Evolutionary conservation across 345 rosid genomes (phyloP).

Genomic region (Eucalyptus pumila): DNA sequence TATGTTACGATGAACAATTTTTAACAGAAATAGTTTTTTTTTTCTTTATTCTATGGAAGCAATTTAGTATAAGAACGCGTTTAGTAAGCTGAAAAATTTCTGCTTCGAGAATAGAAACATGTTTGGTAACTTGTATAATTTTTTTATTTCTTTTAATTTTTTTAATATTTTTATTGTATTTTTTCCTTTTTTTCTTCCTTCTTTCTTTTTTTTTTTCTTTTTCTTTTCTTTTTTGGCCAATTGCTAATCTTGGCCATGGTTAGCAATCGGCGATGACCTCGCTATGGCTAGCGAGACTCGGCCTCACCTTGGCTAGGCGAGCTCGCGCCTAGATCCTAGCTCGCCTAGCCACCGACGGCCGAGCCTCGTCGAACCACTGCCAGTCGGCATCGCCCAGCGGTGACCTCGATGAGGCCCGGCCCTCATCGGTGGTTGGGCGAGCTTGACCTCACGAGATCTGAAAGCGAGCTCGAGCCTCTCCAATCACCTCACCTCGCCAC

Average conservation of each 20-base stretch:
- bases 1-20: rapidly evolving
- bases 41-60: rapidly evolving
- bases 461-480: too few species aligned
- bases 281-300: rapidly evolving
- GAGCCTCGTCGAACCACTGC: rapidly evolving
- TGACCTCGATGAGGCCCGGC: rapidly evolving
- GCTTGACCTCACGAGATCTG: too few species aligned
- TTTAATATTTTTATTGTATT: too few species aligned
- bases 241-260: too few species aligned
- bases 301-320: too few species aligned
- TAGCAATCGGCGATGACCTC: rapidly evolving
- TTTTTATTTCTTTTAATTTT: too few species aligned
- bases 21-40: too few species aligned
- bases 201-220: rapidly evolving
- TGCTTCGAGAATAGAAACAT: rapidly evolving
- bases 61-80: rapidly evolving
- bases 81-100: rapidly evolving
- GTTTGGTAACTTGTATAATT: too few species aligned
- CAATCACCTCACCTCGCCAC: too few species aligned
- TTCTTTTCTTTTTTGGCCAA: too few species aligned
- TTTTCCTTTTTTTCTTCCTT: too few species aligned
- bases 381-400: rapidly evolving
- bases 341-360: rapidly evolving
- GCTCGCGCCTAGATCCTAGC: rapidly evolving
- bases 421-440: too few species aligned